Base-by-base conservation (phyloP, 345 rosid genomes). In the Cardamine occulta region DNA sequence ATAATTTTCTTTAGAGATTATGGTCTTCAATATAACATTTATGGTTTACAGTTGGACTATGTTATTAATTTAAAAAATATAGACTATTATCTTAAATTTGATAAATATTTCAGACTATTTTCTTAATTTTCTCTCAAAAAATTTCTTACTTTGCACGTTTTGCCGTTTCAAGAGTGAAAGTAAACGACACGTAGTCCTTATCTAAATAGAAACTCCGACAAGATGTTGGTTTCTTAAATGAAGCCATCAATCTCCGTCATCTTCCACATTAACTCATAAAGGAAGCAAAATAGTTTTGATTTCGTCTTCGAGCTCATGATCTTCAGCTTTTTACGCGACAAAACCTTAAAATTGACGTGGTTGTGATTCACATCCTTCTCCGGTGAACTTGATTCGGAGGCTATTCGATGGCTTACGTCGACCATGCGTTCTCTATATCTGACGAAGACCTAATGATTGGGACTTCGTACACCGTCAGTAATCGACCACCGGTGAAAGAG, bases 381-480 rank as follows among this genome's bases (percentile, higher is more conserved):
- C 34, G 57, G 63, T 24, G 53, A 79, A 55, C 7, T 48, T 23
- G 57, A 74, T 64, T 59, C 9, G 17, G n/a, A 53, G 55, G 18
- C 57, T 44, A 19, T 64, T 45, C 37, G n/a, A 93, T 94, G 98
- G 97, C 98, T 39, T 94, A 94, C 80, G 97, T 94, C 44, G 98
- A 94, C 75, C 97, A 91, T 37, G 97, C 97, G 10, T 94, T 94
- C 85, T 94, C 98, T 28, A 94, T 94, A 48, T 86, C 98, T 1
- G 97, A 94, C 85, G 98, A 94, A 76, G 97, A 91, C 78, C 75
- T 91, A 58, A 89, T 94, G 96, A 80, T 94, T 76, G 96, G 84
- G 61, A 82, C 86, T 11, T 79, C 93, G 5, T 86, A 90, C 77
- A 65, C 86, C 21, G 84, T 88, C 72, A 88, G 85, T 82, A 89